These are phyloP conservation scores for Talaromyces trachyspermus DNA, from an alignment of 495 filamentous ascomycete genomes.

Conservation along the genomic window DNA sequence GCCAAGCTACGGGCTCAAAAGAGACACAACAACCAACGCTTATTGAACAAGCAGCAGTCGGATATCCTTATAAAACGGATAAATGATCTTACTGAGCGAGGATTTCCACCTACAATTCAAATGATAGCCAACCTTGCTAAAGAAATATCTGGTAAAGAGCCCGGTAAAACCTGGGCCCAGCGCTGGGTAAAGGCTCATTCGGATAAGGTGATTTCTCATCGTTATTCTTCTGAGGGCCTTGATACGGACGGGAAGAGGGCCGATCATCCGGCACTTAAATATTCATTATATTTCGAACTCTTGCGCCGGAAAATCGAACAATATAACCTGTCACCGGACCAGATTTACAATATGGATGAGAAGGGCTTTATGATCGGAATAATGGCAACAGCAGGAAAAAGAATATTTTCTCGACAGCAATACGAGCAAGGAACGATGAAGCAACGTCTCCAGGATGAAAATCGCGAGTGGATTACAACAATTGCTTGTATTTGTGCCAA, in stretches of 20 bases:
- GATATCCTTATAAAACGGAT: conserved; percentile 6
- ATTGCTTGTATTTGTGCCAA: too few species aligned
- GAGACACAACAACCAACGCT: not conserved
- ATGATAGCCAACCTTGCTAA: conserved; percentile 3
- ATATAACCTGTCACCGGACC: too few species aligned
- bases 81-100: not conserved
- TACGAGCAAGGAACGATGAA: not conserved
- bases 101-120: not conserved
- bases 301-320: too few species aligned
- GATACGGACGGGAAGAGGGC: not conserved
- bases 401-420: conserved; percentile 4
- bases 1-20: not conserved
- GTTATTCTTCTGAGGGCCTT: not conserved
- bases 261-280: conserved; percentile 7
- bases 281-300: too few species aligned
- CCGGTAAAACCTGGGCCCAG: too few species aligned
- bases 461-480: too few species aligned
- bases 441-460: conserved; percentile 3
- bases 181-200: not conserved
- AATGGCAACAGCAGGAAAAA: conserved; percentile 5
- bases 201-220: not conserved
- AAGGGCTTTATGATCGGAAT: conserved; percentile 11
- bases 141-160: not conserved
- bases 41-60: conserved; percentile 4
- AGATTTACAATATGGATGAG: too few species aligned